Percentiles rank a stretch among this genome's conserved stretches.
phyloP scores from a whole-genome alignment of 2,329 filamentous ascomycete species.

The Scedosporium dehoogii region DNA sequence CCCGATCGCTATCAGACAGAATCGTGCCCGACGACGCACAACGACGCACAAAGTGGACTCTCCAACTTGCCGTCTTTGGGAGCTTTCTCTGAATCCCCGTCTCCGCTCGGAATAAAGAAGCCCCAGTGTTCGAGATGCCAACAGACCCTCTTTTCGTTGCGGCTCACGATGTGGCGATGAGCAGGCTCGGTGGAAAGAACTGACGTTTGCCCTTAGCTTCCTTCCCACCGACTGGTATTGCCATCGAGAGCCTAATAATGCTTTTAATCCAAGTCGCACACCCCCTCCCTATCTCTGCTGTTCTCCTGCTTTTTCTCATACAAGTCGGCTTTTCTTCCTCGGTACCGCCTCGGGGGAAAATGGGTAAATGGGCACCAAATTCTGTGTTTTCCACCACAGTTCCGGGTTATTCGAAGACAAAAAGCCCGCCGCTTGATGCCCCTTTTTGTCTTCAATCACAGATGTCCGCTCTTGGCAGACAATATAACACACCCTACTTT shows the following conservation, averaged over 20 bases:
- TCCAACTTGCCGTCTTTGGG: not conserved
- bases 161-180: not conserved
- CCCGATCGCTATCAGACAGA: not conserved
- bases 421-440: not conserved
- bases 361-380: not conserved
- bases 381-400: not conserved
- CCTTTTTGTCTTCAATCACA: not conserved
- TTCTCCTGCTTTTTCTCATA: not conserved
- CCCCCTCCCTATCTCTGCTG: not conserved
- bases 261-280: not conserved
- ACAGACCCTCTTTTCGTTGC: not conserved
- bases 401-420: conserved; percentile 1
- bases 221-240: not conserved
- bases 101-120: not conserved
- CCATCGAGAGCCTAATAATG: not conserved
- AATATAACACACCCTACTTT: not conserved
- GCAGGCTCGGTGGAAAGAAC: not conserved
- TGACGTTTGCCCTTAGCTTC: not conserved
- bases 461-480: not conserved
- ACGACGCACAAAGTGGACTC: not conserved
- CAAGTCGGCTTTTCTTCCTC: not conserved
- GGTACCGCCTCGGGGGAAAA: conserved; percentile 1
- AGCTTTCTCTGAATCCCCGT: not conserved
- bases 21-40: not conserved
- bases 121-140: not conserved